Conservation (phyloP, 805 yeast species). For the Komagataella pastoris region DNA sequence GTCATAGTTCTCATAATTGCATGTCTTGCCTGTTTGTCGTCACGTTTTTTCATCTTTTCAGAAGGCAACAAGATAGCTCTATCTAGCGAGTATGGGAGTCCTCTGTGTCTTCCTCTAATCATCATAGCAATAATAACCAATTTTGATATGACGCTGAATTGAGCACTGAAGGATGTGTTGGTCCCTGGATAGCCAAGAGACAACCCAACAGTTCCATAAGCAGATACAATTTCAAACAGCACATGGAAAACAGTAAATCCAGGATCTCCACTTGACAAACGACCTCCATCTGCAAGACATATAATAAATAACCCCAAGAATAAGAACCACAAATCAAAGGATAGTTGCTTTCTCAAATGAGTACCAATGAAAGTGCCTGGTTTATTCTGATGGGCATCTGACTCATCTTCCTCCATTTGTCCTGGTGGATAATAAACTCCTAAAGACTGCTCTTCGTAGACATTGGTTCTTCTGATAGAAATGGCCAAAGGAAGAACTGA, state of each 20-base stretch:
- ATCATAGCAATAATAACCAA: slow-evolving; percentile 79
- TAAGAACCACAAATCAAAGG: slow-evolving; percentile 91
- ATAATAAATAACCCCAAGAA: slow-evolving; percentile 76
- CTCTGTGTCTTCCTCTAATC: slow-evolving; percentile 94
- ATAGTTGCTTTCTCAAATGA: slow-evolving; percentile 83
- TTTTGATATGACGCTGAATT: slow-evolving; percentile 64
- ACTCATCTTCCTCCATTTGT: slow-evolving; percentile 19
- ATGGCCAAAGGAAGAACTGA: slow-evolving; percentile 95
- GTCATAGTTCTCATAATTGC: slow-evolving; percentile 12
- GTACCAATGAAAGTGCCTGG: slow-evolving; percentile 57
- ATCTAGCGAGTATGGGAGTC: slow-evolving; percentile 85
- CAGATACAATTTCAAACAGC: slow-evolving; percentile 82
- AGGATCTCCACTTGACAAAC: slow-evolving; percentile 28
- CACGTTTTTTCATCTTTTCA: slow-evolving; percentile 48
- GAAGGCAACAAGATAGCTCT: slow-evolving; percentile 85
- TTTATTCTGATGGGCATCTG: slow-evolving; percentile 22
- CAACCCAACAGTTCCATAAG: slow-evolving; percentile 94
- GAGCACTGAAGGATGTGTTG: slow-evolving; percentile 57
- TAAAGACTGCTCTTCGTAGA: slow-evolving; percentile 91
- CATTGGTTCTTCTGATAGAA: slow-evolving; percentile 92
- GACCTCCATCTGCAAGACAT: slow-evolving; percentile 72
- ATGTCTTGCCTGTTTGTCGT: slow-evolving; percentile 43
- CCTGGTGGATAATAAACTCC: slow-evolving; percentile 51
- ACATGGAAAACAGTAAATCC: slow-evolving; percentile 57
- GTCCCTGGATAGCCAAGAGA: slow-evolving; percentile 70